These are phyloP conservation scores for Sclerotiophoma versabilis DNA, from an alignment of 2,329 filamentous ascomycete species.

Conservation along the genomic window DNA sequence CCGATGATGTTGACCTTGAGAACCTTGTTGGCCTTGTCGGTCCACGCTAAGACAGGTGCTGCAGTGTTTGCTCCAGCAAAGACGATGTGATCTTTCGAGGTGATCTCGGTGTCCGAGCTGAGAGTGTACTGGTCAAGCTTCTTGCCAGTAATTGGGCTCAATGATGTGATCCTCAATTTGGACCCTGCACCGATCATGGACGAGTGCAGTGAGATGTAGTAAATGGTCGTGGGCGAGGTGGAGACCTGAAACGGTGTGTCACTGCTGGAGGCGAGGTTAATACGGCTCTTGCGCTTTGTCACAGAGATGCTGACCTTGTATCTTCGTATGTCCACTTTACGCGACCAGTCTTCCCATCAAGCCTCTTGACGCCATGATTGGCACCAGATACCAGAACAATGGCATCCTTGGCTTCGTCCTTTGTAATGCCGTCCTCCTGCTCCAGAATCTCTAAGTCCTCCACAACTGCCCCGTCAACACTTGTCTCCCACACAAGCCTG, in stretches of 20 bases:
- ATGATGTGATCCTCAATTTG: constrained; percentile 75
- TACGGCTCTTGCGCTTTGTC: not conserved
- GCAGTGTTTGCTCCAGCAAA: constrained; percentile 79
- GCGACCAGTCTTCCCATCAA: constrained; percentile 75
- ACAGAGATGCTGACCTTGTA: constrained; percentile 52
- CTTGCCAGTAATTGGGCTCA: constrained; percentile 77
- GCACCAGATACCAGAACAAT: constrained; percentile 70
- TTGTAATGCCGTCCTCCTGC: constrained; percentile 64
- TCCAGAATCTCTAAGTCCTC: constrained; percentile 80
- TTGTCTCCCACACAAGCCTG: constrained; percentile 75
- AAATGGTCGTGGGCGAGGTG: constrained; percentile 72
- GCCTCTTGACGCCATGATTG: constrained; percentile 68
- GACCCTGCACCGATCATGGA: constrained; percentile 67
- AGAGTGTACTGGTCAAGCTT: constrained; percentile 75
- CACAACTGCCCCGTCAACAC: constrained; percentile 63
- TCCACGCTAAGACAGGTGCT: constrained; percentile 78
- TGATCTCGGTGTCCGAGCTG: constrained; percentile 76
- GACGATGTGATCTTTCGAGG: constrained; percentile 68
- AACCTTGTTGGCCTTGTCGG: constrained; percentile 66
- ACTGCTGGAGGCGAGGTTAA: constrained; percentile 55
- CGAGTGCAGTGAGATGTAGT: constrained; percentile 77
- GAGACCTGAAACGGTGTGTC: constrained; percentile 79
- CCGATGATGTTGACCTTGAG: constrained; percentile 75
- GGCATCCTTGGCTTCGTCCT: constrained; percentile 67
- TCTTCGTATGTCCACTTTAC: constrained; percentile 82